A percentile compares a stretch with the other conserved stretches of the same genome.
Conservation (phyloP, 2,329 filamentous ascomycete species). For the Fusarium abutilonis region DNA sequence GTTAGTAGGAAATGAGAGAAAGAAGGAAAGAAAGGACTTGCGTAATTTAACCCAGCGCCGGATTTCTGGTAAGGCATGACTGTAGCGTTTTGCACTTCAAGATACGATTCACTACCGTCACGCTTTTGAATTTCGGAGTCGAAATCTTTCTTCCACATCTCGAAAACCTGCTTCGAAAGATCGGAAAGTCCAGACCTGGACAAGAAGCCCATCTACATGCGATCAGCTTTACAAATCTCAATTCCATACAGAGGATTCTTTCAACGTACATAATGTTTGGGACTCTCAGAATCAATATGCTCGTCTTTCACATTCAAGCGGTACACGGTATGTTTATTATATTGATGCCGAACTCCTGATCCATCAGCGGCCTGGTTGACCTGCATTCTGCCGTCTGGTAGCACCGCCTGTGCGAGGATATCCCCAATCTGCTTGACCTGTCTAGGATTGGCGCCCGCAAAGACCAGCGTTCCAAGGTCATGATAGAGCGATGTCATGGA, state of each 20-base stretch:
- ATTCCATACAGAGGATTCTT: not conserved
- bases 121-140: not conserved
- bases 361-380: not conserved
- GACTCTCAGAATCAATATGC: constrained; percentile 4
- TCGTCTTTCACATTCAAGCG: constrained; percentile 22
- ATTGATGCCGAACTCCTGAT: not conserved
- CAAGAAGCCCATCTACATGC: not conserved
- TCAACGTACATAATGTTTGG: constrained; percentile 11
- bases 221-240: not conserved
- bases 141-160: not conserved
- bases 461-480: constrained; percentile 49
- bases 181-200: not conserved
- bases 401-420: constrained; percentile 32
- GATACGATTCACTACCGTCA: not conserved
- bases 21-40: constrained; percentile 10
- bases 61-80: too few species aligned
- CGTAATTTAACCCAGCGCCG: constrained; percentile 33
- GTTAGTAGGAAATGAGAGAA: not conserved
- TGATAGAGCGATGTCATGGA: constrained; percentile 39
- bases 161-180: constrained; percentile 1
- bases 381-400: constrained; percentile 8
- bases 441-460: constrained; percentile 38
- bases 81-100: not conserved
- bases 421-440: constrained; percentile 40
- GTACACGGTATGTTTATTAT: constrained; percentile 20